A percentile compares a stretch with the other conserved stretches of the same genome.
Evolutionary conservation across 1,139 yeast species (phyloP).

Genomic region (Blastobotrys persicus): DNA sequence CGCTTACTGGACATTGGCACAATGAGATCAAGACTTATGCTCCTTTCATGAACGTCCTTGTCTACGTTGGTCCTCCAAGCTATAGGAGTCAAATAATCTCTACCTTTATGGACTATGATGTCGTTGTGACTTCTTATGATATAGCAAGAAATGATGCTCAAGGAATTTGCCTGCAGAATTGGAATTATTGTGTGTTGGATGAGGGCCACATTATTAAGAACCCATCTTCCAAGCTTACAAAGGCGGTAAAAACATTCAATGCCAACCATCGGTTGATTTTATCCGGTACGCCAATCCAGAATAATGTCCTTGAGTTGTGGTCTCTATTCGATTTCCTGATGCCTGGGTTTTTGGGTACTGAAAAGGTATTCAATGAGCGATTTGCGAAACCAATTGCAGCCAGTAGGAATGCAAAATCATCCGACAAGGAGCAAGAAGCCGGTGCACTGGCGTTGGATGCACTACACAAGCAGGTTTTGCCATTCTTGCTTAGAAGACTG

Average conservation of each 20-base stretch:
- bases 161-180: slow-evolving; percentile 57
- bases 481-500: slow-evolving; percentile 91
- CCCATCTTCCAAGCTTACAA: slow-evolving; percentile 81
- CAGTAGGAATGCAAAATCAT: slow-evolving; percentile 83
- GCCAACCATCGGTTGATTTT: slow-evolving; percentile 89
- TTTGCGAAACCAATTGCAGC: slow-evolving; percentile 98
- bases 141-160: slow-evolving; percentile 90
- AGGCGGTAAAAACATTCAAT: slow-evolving; percentile 74
- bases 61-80: slow-evolving; percentile 93
- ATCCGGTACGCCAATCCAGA: slow-evolving; percentile 98
- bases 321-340: slow-evolving; percentile 93
- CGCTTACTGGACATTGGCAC: slow-evolving; percentile 98
- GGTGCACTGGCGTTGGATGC: slow-evolving; percentile 97
- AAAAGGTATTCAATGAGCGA: slow-evolving; percentile 88
- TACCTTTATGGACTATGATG: slow-evolving; percentile 60
- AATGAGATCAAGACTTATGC: slow-evolving; percentile 90
- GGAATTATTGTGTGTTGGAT: slow-evolving; percentile 93
- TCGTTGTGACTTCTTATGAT: slow-evolving; percentile 93
- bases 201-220: slow-evolving; percentile 98
- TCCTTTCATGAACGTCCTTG: slow-evolving; percentile 77
- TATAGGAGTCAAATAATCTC: slow-evolving; percentile 57
- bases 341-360: slow-evolving; percentile 98
- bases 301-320: slow-evolving; percentile 95
- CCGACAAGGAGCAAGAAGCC: slow-evolving; percentile 93
- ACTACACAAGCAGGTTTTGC: slow-evolving; percentile 91